A percentile compares a stretch with the other conserved stretches of the same genome.
Conservation (phyloP, 305 asterid species). For the Fraxinus floribunda region DNA sequence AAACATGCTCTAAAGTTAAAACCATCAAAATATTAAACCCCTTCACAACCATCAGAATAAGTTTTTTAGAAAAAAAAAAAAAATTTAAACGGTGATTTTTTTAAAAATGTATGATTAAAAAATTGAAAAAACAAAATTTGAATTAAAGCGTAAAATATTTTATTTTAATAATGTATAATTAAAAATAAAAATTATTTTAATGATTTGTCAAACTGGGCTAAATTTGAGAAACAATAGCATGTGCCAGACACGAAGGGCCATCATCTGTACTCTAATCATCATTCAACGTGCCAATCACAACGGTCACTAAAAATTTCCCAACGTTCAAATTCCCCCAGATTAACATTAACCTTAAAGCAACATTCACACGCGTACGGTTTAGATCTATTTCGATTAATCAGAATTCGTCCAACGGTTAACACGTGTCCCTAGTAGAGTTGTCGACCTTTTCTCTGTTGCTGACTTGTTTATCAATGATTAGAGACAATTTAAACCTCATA, state of each 20-base stretch:
- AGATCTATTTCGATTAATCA: not conserved
- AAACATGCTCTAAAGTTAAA: no score
- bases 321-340: not conserved
- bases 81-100: no score
- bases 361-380: conserved; percentile 26
- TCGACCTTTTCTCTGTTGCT: not conserved
- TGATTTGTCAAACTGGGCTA: not conserved
- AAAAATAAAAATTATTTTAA: no score
- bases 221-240: not conserved
- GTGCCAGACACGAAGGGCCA: not conserved
- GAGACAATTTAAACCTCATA: not conserved
- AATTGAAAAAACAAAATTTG: no score
- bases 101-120: no score
- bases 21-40: not conserved
- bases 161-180: no score
- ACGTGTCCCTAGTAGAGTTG: not conserved
- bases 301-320: conserved; percentile 33
- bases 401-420: not conserved
- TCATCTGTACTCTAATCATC: not conserved
- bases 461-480: conserved; percentile 24
- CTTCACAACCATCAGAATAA: not conserved
- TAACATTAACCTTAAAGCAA: not conserved
- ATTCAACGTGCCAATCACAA: conserved; percentile 37
- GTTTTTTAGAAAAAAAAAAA: no score
- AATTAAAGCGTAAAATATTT: no score